Evolutionary conservation across 129 eudicot genomes (phyloP).

Genomic region (Lonicera japonica): DNA sequence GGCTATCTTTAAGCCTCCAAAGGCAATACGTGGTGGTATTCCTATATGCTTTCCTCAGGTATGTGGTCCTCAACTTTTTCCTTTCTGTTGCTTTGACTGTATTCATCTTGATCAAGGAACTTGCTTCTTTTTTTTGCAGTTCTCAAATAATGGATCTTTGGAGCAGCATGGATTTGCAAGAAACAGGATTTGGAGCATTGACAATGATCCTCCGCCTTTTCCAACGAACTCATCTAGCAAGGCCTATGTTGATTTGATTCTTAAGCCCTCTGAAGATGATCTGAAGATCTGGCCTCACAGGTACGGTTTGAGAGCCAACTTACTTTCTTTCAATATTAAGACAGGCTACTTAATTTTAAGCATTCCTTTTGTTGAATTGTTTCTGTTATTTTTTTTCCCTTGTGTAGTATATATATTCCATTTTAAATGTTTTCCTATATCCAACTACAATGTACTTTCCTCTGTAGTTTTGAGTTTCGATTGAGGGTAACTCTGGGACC

Average conservation of each 20-base stretch:
- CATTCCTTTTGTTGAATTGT: not conserved
- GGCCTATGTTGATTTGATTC: conserved; percentile 64
- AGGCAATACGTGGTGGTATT: conserved; percentile 92
- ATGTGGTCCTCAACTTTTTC: conserved; percentile 14
- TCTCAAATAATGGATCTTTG: conserved; percentile 59
- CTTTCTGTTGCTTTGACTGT: conserved; percentile 4
- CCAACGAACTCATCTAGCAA: conserved; percentile 30
- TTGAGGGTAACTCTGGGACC: conserved; percentile 70
- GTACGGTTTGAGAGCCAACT: conserved; percentile 21
- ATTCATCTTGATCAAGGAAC: conserved; percentile 9
- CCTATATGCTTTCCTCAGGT: conserved; percentile 95
- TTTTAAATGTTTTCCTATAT: not conserved
- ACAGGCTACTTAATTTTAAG: conserved; percentile 2
- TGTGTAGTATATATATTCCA: not conserved
- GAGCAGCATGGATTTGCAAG: conserved; percentile 92
- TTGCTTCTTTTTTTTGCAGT: conserved; percentile 40
- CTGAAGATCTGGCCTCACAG: conserved; percentile 83
- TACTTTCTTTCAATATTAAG: conserved; percentile 4
- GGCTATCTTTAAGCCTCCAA: conserved; percentile 75
- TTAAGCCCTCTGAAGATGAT: conserved; percentile 74
- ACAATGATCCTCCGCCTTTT: conserved; percentile 41
- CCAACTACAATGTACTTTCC: not conserved
- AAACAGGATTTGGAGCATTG: conserved; percentile 72
- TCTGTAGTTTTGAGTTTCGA: conserved; percentile 80
- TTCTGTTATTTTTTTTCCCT: not conserved